A percentile compares a stretch with the other conserved stretches of the same genome.
These are phyloP conservation scores for Solanum arcanum DNA, from an alignment of 257 asterid genomes.

Conservation along the genomic window DNA sequence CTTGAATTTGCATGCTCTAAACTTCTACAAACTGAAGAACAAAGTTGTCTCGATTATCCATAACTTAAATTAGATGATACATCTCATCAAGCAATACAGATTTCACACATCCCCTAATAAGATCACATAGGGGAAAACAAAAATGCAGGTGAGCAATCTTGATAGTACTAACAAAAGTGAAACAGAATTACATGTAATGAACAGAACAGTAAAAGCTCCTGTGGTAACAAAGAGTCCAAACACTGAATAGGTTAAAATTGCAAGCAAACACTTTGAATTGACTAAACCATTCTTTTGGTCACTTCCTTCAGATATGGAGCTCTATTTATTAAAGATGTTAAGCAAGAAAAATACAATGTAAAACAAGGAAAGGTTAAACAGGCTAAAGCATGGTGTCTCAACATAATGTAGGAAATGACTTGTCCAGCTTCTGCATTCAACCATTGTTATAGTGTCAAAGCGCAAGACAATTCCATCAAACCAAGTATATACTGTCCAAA, in stretches of 20 bases:
- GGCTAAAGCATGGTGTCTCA: background rate
- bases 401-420: background rate
- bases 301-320: background rate
- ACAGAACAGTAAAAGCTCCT: background rate
- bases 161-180: background rate
- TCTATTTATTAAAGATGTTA: background rate
- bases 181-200: background rate
- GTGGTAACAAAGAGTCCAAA: background rate
- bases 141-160: background rate
- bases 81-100: background rate
- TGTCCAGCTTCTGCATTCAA: background rate
- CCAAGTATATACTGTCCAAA: constrained; percentile 82
- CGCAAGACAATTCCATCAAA: constrained; percentile 19
- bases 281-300: background rate
- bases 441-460: too few species aligned
- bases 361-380: background rate
- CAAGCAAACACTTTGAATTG: background rate
- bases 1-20: background rate
- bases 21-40: background rate
- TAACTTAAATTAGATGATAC: background rate
- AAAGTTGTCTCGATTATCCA: background rate
- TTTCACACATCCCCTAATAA: background rate
- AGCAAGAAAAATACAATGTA: background rate
- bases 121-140: background rate
- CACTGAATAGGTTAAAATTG: background rate